Evolutionary conservation across 495 filamentous ascomycete species (phyloP).

Genomic region (Trichoderma erinaceum): DNA sequence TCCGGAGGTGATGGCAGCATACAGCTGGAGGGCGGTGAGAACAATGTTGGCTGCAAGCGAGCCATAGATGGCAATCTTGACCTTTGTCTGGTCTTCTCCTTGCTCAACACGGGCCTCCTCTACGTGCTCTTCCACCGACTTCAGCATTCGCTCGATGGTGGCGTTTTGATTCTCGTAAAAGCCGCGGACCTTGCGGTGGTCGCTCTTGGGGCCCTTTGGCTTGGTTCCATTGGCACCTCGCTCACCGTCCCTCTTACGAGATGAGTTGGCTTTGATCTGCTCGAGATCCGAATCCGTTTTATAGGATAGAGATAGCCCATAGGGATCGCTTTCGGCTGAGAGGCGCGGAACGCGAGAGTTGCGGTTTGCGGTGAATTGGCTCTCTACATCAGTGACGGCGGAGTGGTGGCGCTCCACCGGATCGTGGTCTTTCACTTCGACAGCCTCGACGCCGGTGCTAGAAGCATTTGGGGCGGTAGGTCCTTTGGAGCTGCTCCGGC

Average conservation of each 20-base stretch:
- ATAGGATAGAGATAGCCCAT: conserved; percentile 67
- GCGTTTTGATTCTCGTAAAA: conserved; percentile 94
- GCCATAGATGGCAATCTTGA: conserved; percentile 84
- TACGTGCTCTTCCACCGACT: conserved; percentile 86
- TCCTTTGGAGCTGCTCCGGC: conserved; percentile 30
- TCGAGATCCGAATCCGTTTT: conserved; percentile 76
- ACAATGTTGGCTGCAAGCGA: conserved; percentile 79
- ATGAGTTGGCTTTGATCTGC: conserved; percentile 74
- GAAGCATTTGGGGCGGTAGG: conserved; percentile 24
- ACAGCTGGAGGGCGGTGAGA: conserved; percentile 75
- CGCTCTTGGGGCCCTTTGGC: conserved; percentile 39
- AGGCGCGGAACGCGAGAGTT: conserved; percentile 40
- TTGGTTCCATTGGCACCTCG: conserved; percentile 21
- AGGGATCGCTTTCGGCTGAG: conserved; percentile 67
- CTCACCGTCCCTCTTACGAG: conserved; percentile 58
- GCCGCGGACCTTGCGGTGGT: conserved; percentile 56
- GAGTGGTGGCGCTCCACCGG: conserved; percentile 39
- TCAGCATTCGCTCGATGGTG: conserved; percentile 85
- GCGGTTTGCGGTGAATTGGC: conserved; percentile 40
- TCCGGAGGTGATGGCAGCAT: conserved; percentile 76
- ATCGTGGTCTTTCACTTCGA: conserved; percentile 38
- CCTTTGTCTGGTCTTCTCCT: conserved; percentile 73
- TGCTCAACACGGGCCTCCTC: conserved; percentile 73
- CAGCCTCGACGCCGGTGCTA: conserved; percentile 44
- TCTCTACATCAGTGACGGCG: conserved; percentile 53